Conservation (phyloP, 768 basidiomycete species). For the Suillus subluteus region DNA sequence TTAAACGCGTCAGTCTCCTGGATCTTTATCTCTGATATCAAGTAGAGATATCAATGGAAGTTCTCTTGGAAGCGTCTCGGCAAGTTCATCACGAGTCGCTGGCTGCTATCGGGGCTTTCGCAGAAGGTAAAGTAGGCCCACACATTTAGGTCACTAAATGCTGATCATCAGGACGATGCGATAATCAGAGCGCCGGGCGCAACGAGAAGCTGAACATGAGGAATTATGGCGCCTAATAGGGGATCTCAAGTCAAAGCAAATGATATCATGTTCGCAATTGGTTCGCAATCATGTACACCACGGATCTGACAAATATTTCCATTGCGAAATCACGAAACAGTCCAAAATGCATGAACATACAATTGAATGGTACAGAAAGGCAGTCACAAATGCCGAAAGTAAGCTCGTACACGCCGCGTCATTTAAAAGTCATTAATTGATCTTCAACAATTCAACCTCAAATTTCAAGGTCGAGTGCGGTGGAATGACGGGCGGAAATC, state of each 20-base stretch:
- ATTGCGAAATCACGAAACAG: background rate
- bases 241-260: background rate
- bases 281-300: background rate
- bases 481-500: slow-evolving; percentile 82
- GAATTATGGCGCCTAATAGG: slow-evolving; percentile 1
- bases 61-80: slow-evolving; percentile 12
- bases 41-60: slow-evolving; percentile 5
- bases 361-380: slow-evolving; percentile 29
- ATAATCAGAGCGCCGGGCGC: slow-evolving; percentile 15
- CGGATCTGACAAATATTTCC: background rate
- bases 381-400: slow-evolving; percentile 22
- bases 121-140: slow-evolving; percentile 2
- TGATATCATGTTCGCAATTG: background rate
- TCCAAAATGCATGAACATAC: slow-evolving; percentile 19
- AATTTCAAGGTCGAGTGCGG: slow-evolving; percentile 75
- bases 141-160: background rate
- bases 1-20: slow-evolving; percentile 1
- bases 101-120: slow-evolving; percentile 13
- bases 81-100: slow-evolving; percentile 12
- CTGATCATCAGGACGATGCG: slow-evolving; percentile 15
- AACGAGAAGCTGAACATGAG: slow-evolving; percentile 4
- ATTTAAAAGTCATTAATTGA: slow-evolving; percentile 45
- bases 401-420: slow-evolving; percentile 23
- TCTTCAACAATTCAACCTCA: slow-evolving; percentile 82
- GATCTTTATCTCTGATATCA: background rate